Evolutionary conservation across 192 early-diverging fungal species (phyloP), one percentile per base, ranked within the genome.

Genomic region (Podochytrium sp.): DNA sequence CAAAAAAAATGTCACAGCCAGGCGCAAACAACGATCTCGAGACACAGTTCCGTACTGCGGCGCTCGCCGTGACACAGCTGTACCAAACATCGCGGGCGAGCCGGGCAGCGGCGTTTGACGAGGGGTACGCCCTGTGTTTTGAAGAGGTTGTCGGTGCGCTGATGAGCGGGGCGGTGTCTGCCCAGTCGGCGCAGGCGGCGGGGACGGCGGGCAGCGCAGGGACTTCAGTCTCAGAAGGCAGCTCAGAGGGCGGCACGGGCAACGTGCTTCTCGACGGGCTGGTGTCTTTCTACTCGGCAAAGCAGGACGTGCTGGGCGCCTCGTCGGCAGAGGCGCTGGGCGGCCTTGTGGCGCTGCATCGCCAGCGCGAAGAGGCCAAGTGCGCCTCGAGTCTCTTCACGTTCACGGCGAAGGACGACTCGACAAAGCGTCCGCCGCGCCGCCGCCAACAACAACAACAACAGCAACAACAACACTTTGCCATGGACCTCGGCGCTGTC

Each of bases 51-150:
- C 61, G 40, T 20, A 63, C 33, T 12, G 61, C 61, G 14, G 61
- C 61, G 18, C 61, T 63, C 7, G 61, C 61, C 18, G 61, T 63
- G 12, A 38, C 61, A 35, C 12, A 63, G 18, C 61, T 63, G 61
- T 63, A 23, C 40, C 61, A 35, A 14, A 23, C 61, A 35, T 35
- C 61, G 3, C 61, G 38, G 61, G 16, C 12, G 18, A 14, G 10
- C 16, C 20, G 20, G 61, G 20, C 16, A 16, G 61, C 61, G 0
- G 61, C 61, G 32, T 63, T 23, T 27, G 61, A 63, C 33, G 61
- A 63, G 18, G 61, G 61, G 18, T 63, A 38, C 37, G 29, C 61
- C 2, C 32, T 35, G 14, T 63, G 61, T 38, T 20, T 63, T 20
- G 61, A 32, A 10, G 32, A 63, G 20, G 16, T 63, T 10, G 20